Evolutionary conservation across 257 asterid genomes (phyloP), one percentile per base, ranked within the genome.

Genomic region (Solanum virginianum): DNA sequence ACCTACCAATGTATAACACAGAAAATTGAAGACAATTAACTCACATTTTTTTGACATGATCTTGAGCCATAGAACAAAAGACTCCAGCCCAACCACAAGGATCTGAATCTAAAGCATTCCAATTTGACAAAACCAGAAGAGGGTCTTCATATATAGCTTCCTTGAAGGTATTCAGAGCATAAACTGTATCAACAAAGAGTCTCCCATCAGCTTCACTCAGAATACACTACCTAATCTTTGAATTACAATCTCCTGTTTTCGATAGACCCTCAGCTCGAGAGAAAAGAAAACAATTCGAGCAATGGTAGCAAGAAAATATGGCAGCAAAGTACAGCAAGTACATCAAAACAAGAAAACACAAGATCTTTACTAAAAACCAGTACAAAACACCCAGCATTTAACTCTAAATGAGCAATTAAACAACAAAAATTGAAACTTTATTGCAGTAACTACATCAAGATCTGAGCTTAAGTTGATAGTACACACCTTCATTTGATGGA

Each of bases 121-220:
- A 97, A 91, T 89, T 93, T 66, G 99, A 92, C 84, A 97, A 88
- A 82, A 90, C 90, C 86, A 90, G 87, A 65, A 83, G 87, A 47
- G 99, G 99, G 94, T 97, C 99, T 85, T 95, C 98, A 86, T 88
- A 87, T 86, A 95, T 92, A 77, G 95, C 96, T 87, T 95, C 97
- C 92, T 93, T 97, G 92, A 97, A 95, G 53, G 92, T 86, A 84
- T 81, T 89, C 51, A 97, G 97, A 82, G 95, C 98, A 88, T 86
- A 88, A 90, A 95, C 99, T 97, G 94, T 22, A 41, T n/a, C 56
- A 84, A 84, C 85, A 18, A 82, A 81, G 29, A 53, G 43, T 83
- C 15, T 57, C 5, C 16, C 41, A 43, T 51, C 60, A 74, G 71
- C 54, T 62, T 26, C 62, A 66, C 22, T 55, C 5, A 9, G 6